A percentile compares a stretch with the other conserved stretches of the same genome.
These are phyloP conservation scores for Venturia aucupariae DNA, from an alignment of 2,329 filamentous ascomycete genomes.

Conservation along the genomic window DNA sequence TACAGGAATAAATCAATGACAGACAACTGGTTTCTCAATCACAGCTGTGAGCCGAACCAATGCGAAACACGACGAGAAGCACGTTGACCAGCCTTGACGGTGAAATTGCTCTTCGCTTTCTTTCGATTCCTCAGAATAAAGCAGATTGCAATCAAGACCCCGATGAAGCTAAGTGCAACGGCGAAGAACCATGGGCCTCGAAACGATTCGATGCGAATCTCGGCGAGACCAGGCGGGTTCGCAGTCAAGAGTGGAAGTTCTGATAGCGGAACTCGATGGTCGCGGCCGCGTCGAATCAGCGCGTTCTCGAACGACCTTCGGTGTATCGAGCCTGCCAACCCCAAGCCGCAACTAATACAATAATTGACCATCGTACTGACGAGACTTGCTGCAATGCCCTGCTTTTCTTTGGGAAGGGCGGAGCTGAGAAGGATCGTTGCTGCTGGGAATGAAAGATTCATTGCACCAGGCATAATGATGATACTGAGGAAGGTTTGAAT, in stretches of 20 bases:
- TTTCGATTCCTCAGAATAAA: conserved; percentile 8
- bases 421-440: conserved; percentile 53
- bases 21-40: neutral
- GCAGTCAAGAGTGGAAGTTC: neutral
- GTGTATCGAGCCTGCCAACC: conserved; percentile 44
- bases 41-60: neutral
- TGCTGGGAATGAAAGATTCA: conserved; percentile 59
- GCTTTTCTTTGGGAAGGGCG: conserved; percentile 35
- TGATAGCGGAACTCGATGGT: neutral
- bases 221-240: neutral
- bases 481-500: conserved; percentile 50
- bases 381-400: conserved; percentile 45
- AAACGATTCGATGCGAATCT: conserved; percentile 5
- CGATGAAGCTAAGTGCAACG: conserved; percentile 1
- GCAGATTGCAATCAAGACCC: neutral
- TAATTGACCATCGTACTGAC: conserved; percentile 61
- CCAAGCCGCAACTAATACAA: conserved; percentile 55
- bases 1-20: neutral
- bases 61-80: neutral
- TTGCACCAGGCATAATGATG: conserved; percentile 51
- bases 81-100: neutral
- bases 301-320: conserved; percentile 6
- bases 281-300: neutral
- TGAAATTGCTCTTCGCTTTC: neutral
- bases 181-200: conserved; percentile 12